Evolutionary conservation across 148 eudicot genomes (phyloP).

Genomic region (Suaeda aralocaspica): DNA sequence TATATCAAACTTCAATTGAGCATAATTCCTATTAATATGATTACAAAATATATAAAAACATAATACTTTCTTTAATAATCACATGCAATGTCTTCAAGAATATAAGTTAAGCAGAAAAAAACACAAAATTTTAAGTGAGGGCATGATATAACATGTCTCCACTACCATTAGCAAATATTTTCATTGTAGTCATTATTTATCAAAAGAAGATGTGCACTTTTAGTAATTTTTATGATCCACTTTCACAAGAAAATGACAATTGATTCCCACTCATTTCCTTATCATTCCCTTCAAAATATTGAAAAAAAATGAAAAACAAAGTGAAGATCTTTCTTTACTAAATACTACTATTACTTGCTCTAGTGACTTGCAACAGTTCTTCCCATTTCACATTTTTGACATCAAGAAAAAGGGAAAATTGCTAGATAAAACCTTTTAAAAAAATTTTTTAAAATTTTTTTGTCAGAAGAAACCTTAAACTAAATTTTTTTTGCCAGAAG

Average conservation of each 20-base stretch:
- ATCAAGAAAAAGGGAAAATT: no score
- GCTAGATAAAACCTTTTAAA: no score
- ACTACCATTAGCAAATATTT: slow-evolving; percentile 12
- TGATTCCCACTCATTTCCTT: slow-evolving; percentile 8
- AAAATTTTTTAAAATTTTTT: no score
- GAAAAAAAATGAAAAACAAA: slow-evolving; percentile 4
- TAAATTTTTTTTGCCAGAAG: no score
- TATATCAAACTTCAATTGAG: neutral
- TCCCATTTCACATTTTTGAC: no score
- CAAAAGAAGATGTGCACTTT: slow-evolving; percentile 6
- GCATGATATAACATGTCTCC: slow-evolving; percentile 30
- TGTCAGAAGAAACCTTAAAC: no score
- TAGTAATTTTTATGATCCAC: neutral
- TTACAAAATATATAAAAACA: slow-evolving; percentile 23
- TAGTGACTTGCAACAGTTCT: no score
- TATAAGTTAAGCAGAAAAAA: slow-evolving; percentile 30
- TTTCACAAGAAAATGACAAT: slow-evolving; percentile 13
- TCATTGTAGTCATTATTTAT: slow-evolving; percentile 3
- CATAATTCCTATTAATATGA: slow-evolving; percentile 20
- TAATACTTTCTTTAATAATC: slow-evolving; percentile 12
- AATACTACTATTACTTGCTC: no score
- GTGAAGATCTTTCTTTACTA: slow-evolving; percentile 5
- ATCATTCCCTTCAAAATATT: neutral
- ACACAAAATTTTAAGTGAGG: slow-evolving; percentile 15
- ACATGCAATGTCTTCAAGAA: slow-evolving; percentile 28